A percentile compares a stretch with the other conserved stretches of the same genome.
phyloP scores from a whole-genome alignment of 495 filamentous ascomycete species.

The Hypoxylon cercidicola region DNA sequence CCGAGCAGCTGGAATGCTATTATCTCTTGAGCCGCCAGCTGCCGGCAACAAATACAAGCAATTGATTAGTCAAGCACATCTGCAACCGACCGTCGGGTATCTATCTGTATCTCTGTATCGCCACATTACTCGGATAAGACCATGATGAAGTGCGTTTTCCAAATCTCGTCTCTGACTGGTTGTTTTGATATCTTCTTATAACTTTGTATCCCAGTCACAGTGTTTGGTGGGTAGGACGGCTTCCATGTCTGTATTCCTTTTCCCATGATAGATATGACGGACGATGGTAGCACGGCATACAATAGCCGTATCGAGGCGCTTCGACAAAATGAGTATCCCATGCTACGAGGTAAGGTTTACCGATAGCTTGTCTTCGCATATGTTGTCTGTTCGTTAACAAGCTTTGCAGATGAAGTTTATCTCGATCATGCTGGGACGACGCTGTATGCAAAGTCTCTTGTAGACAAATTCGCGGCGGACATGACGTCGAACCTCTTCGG shows the following conservation, averaged over 20 bases:
- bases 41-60: not conserved
- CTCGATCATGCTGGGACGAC: slow-evolving; percentile 95
- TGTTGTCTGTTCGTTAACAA: slow-evolving; percentile 20
- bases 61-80: not conserved
- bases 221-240: slow-evolving; percentile 27
- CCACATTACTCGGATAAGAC: slow-evolving; percentile 7
- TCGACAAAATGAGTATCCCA: slow-evolving; percentile 80
- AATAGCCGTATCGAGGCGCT: slow-evolving; percentile 73
- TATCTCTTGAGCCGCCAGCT: slow-evolving; percentile 1
- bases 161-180: slow-evolving; percentile 2
- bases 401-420: slow-evolving; percentile 75
- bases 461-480: slow-evolving; percentile 78
- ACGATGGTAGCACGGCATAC: slow-evolving; percentile 59
- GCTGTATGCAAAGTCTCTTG: slow-evolving; percentile 79
- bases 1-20: slow-evolving; percentile 1
- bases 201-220: too few species aligned
- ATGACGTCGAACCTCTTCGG: slow-evolving; percentile 84
- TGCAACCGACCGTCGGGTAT: slow-evolving; percentile 16
- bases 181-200: slow-evolving; percentile 1
- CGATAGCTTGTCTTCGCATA: not conserved
- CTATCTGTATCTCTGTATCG: slow-evolving; percentile 33
- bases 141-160: slow-evolving; percentile 16
- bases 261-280: slow-evolving; percentile 40
- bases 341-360: slow-evolving; percentile 73
- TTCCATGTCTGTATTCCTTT: slow-evolving; percentile 30